Base-by-base conservation (phyloP, 176 grass and related monocot genomes). In the Cenchrus fungigraminus region DNA sequence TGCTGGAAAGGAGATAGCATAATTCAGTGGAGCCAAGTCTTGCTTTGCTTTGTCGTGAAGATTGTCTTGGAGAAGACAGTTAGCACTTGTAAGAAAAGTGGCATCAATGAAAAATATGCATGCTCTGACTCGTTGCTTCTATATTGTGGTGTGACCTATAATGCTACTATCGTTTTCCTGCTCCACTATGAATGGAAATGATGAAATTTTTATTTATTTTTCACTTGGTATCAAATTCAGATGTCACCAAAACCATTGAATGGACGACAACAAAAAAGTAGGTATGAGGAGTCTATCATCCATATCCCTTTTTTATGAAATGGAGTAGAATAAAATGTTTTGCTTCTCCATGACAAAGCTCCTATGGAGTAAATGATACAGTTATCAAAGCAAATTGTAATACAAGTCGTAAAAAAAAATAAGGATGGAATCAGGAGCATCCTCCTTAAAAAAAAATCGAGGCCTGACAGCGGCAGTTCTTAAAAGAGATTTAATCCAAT, bases 21-120 rank as follows among this genome's bases (percentile, higher is more conserved):
- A 87, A 85, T 83, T 87, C 46, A 61, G 79, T 86, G 73, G 88
- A 84, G 51, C 76, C 89, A 68, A 68, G 25, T 90, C 74, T 87
- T 84, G 31, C 80, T 87, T 87, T 87, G 89, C 84, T 90, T 87
- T 40, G 52, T 69, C 67, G 61, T 79, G 85, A 87, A 91, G 85
- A 58, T 31, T 83, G 84, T 74, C 53, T 66, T 90, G 59, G 29
- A 87, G 15, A 83, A 28, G 74, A 87, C 68, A 83, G 74, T 74
- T 75, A 6, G 67, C 67, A 54, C 79, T 72, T 59, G 17, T 61
- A 83, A 78, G 43, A 79, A 32, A 90, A 83, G 84, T 45, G 31
- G 75, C 54, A 84, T 79, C 49, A 25, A 51, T 79, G 68, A 61
- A 61, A 34, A 83, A 83, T 65, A 57, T 15, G 63, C 29, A 87